These are phyloP conservation scores for Stentor roeselii DNA, from an alignment of 73 alveolate genomes.

Conservation along the genomic window DNA sequence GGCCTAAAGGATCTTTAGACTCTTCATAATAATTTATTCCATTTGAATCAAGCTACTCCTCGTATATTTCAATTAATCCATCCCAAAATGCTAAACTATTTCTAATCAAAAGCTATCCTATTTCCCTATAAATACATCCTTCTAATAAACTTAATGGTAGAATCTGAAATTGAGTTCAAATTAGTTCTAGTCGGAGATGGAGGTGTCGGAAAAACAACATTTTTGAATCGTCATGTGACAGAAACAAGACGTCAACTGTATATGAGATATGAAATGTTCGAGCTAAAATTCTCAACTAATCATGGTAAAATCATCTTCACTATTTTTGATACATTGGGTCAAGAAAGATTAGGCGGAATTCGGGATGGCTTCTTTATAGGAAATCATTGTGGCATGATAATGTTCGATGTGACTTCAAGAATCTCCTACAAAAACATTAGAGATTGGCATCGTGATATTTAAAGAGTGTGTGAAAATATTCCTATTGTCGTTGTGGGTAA, in stretches of 20 bases:
- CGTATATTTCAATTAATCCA: no score
- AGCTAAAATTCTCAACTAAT: constrained; percentile 84
- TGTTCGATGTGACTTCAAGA: constrained; percentile 98
- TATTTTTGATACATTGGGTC: constrained; percentile 94
- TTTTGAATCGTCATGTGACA: constrained; percentile 82
- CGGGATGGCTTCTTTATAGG: constrained; percentile 83
- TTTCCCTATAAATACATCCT: neutral
- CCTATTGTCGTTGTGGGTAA: constrained; percentile 92
- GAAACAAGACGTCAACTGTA: constrained; percentile 85
- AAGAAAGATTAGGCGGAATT: constrained; percentile 84
- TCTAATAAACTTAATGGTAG: neutral
- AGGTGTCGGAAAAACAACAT: constrained; percentile 91
- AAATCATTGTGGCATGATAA: constrained; percentile 46
- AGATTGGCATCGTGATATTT: constrained; percentile 95
- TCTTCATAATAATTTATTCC: no score
- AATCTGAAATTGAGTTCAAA: constrained; percentile 65
- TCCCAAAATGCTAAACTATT: no score
- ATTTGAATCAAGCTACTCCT: no score
- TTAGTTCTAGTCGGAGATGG: constrained; percentile 89
- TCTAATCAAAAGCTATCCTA: neutral
- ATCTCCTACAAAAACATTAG: constrained; percentile 96
- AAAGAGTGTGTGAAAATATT: constrained; percentile 81
- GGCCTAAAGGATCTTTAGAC: no score
- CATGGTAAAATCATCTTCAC: constrained; percentile 72
- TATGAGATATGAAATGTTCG: constrained; percentile 93